Conservation (phyloP, 2,329 filamentous ascomycete species). For the Ophiognomonia clavigignenti-juglandacearum region DNA sequence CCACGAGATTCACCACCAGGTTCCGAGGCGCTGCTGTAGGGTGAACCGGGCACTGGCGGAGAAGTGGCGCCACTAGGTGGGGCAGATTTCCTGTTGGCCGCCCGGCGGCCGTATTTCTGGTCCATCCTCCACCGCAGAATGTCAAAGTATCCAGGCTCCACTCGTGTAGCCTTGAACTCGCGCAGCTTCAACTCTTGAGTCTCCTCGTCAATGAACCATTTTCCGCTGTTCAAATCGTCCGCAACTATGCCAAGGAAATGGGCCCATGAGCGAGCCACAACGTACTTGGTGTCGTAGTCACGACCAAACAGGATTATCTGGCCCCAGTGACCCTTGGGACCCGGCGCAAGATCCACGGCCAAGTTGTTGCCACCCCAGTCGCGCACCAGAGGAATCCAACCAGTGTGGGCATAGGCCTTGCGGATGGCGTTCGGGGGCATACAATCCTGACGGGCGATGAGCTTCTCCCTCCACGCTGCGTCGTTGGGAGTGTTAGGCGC, state of each 20-base stretch:
- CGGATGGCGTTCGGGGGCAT: constrained; percentile 83
- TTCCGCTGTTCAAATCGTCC: constrained; percentile 84
- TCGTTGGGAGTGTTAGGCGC: constrained; percentile 45
- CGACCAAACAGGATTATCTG: constrained; percentile 95
- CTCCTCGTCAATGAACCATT: constrained; percentile 91
- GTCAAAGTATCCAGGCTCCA: constrained; percentile 90
- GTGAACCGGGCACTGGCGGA: constrained; percentile 46
- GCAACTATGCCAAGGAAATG: constrained; percentile 81
- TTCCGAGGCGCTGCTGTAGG: constrained; percentile 63
- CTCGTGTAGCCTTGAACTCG: constrained; percentile 83
- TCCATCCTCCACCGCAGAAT: constrained; percentile 94
- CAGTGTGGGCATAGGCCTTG: constrained; percentile 87
- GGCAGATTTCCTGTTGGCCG: constrained; percentile 49
- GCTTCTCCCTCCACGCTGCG: constrained; percentile 76
- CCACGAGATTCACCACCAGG: constrained; percentile 58
- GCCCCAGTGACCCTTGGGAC: constrained; percentile 86
- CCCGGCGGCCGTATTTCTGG: constrained; percentile 80
- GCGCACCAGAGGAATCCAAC: constrained; percentile 92
- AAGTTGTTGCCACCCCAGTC: constrained; percentile 99
- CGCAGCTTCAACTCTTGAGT: constrained; percentile 84
- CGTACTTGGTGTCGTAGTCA: constrained; percentile 98
- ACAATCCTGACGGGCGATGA: constrained; percentile 79
- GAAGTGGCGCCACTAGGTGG: constrained; percentile 36
- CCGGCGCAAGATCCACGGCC: constrained; percentile 86
- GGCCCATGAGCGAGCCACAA: constrained; percentile 88